These are phyloP conservation scores for Teunomyces panamensis DNA, from an alignment of 805 yeast species.

Conservation along the genomic window DNA sequence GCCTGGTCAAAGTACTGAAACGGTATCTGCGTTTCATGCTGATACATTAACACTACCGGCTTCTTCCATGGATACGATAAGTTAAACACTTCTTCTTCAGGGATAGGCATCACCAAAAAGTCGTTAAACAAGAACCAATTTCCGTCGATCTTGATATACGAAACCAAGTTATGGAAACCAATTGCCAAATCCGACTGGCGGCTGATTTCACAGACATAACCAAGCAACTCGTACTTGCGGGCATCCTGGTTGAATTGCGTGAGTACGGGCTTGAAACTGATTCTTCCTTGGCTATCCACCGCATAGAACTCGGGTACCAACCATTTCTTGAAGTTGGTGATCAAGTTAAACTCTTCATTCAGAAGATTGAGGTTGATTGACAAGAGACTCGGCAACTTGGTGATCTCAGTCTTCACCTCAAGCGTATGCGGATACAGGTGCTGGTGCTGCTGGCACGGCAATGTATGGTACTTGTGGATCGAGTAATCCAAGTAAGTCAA, in stretches of 20 bases:
- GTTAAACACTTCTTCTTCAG: conserved; percentile 76
- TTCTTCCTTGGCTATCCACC: conserved; percentile 30
- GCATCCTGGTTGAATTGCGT: conserved; percentile 28
- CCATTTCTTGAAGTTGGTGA: conserved; percentile 55
- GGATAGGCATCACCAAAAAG: conserved; percentile 74
- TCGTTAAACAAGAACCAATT: conserved; percentile 89
- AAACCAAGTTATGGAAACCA: conserved; percentile 57
- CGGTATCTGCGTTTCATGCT: conserved; percentile 48
- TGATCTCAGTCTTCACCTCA: conserved; percentile 50
- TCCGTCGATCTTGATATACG: conserved; percentile 50
- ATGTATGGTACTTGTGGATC: conserved; percentile 49
- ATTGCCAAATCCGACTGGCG: conserved; percentile 36
- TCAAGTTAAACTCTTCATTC: conserved; percentile 51
- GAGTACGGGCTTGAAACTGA: conserved; percentile 32
- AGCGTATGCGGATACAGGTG: conserved; percentile 33
- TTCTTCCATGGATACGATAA: conserved; percentile 76
- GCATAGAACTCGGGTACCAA: conserved; percentile 57
- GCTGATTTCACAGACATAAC: conserved; percentile 66
- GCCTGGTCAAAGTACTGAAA: conserved; percentile 36
- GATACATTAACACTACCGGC: conserved; percentile 70
- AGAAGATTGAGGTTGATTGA: conserved; percentile 57
- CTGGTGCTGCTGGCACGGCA: conserved; percentile 50
- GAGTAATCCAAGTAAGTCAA: conserved; percentile 61
- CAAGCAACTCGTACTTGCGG: conserved; percentile 58
- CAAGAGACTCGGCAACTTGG: conserved; percentile 62